These are phyloP conservation scores for Pichia pseudocactophila DNA, from an alignment of 805 yeast species.

Conservation along the genomic window DNA sequence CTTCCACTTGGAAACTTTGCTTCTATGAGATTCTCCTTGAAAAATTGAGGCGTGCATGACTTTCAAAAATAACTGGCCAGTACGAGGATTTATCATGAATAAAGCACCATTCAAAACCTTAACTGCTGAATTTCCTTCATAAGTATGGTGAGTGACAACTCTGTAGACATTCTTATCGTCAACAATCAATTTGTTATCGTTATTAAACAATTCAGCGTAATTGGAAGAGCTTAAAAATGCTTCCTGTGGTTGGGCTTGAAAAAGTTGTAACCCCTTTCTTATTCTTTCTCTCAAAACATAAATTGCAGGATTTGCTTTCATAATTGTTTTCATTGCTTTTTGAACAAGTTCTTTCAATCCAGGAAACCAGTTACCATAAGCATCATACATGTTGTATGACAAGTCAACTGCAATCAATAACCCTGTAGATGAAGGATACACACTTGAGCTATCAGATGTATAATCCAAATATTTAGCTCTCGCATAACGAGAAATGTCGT, in stretches of 20 bases:
- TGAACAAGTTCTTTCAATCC: constrained; percentile 86
- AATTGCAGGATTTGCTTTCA: constrained; percentile 91
- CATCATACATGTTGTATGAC: constrained; percentile 93
- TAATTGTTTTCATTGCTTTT: constrained; percentile 84
- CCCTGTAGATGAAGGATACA: constrained; percentile 92
- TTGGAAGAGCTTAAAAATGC: constrained; percentile 83
- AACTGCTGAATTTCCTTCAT: constrained; percentile 87
- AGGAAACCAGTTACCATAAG: constrained; percentile 96
- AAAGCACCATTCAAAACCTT: constrained; percentile 92
- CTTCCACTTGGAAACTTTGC: constrained; percentile 95
- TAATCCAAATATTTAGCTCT: constrained; percentile 90
- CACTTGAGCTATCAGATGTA: constrained; percentile 74
- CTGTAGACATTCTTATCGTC: constrained; percentile 95
- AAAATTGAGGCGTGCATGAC: constrained; percentile 91
- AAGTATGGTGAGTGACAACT: constrained; percentile 82
- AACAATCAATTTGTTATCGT: constrained; percentile 74
- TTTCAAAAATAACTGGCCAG: constrained; percentile 84
- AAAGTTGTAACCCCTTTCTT: constrained; percentile 85
- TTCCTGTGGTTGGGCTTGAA: constrained; percentile 90
- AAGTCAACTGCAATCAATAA: constrained; percentile 82
- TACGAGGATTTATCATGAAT: constrained; percentile 79
- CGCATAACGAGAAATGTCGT: constrained; percentile 89
- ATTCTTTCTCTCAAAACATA: constrained; percentile 88
- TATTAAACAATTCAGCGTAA: constrained; percentile 81
- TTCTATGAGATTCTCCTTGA: constrained; percentile 92